Conservation (phyloP, 768 basidiomycete genomes). For the Asterophora parasitica region DNA sequence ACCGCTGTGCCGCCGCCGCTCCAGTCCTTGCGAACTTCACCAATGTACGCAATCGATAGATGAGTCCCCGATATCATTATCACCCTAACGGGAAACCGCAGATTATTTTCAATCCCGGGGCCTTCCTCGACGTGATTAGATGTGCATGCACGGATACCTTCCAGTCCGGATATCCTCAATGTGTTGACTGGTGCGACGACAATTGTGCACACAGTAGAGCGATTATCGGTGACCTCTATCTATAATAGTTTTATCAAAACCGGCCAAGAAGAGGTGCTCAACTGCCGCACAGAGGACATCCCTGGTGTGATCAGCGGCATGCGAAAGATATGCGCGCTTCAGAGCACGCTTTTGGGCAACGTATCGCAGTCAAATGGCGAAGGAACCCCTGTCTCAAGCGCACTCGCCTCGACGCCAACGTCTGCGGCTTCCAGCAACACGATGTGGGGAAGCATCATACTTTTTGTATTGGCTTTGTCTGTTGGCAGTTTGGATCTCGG, state of each 20-base stretch:
- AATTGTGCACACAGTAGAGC: too few relatives aligned
- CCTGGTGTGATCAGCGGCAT: conserved; percentile 47
- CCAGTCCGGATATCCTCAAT: conserved; percentile 52
- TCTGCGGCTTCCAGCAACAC: conserved; percentile 16
- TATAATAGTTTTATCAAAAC: conserved; percentile 48
- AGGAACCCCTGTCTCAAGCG: conserved; percentile 24
- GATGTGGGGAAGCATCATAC: background rate
- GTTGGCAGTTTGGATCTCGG: background rate
- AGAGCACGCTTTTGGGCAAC: conserved; percentile 49
- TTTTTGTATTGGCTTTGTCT: conserved; percentile 1
- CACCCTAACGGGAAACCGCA: conserved; percentile 17
- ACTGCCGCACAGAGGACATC: conserved; percentile 35
- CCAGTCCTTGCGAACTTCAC: conserved; percentile 55
- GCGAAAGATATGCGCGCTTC: conserved; percentile 46
- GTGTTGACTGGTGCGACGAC: conserved; percentile 54
- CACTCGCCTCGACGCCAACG: conserved; percentile 18
- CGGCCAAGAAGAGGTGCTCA: conserved; percentile 48
- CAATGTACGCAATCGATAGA: conserved; percentile 31
- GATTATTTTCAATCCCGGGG: conserved; percentile 62
- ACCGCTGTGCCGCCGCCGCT: conserved; percentile 52
- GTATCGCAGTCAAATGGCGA: conserved; percentile 42
- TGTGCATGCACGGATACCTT: conserved; percentile 54
- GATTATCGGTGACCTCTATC: background rate
- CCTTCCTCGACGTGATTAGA: conserved; percentile 57
- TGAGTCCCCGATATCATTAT: background rate